A percentile compares a stretch with the other conserved stretches of the same genome.
Conservation (phyloP, 208 protist species). For the Strigomonas culicis region DNA sequence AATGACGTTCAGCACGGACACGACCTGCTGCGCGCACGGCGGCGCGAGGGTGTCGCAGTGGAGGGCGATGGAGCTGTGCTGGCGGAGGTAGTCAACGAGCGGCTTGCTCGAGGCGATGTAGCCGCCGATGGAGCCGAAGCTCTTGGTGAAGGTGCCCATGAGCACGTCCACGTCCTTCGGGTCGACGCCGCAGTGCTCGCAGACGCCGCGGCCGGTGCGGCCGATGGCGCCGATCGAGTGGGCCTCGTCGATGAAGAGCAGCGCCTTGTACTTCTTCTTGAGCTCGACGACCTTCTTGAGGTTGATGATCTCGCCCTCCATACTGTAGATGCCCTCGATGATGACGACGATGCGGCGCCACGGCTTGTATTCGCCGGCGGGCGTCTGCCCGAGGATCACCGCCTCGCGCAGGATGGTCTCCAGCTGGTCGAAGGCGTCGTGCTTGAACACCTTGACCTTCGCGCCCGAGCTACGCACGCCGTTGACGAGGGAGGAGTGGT, state of each 20-base stretch:
- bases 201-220: constrained; percentile 91
- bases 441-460: constrained; percentile 91
- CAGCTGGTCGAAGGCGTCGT: constrained; percentile 93
- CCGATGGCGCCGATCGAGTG: constrained; percentile 98
- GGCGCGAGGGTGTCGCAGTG: constrained; percentile 83
- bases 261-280: constrained; percentile 95
- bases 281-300: constrained; percentile 94
- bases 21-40: constrained; percentile 86
- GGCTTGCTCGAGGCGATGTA: constrained; percentile 92
- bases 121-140: constrained; percentile 95
- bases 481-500: constrained; percentile 98
- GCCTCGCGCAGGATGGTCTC: constrained; percentile 87
- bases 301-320: constrained; percentile 97
- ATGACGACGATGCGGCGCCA: constrained; percentile 91
- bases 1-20: constrained; percentile 86
- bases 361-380: constrained; percentile 66
- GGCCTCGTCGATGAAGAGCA: constrained; percentile 98
- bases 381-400: constrained; percentile 88
- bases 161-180: constrained; percentile 93
- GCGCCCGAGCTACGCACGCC: constrained; percentile 90
- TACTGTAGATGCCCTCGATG: constrained; percentile 98
- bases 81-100: constrained; percentile 71
- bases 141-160: constrained; percentile 97
- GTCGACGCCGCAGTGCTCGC: constrained; percentile 87
- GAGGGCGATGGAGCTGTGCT: constrained; percentile 58